Conservation (phyloP, 176 grass and related monocot genomes). For the Zoysia pacifica region DNA sequence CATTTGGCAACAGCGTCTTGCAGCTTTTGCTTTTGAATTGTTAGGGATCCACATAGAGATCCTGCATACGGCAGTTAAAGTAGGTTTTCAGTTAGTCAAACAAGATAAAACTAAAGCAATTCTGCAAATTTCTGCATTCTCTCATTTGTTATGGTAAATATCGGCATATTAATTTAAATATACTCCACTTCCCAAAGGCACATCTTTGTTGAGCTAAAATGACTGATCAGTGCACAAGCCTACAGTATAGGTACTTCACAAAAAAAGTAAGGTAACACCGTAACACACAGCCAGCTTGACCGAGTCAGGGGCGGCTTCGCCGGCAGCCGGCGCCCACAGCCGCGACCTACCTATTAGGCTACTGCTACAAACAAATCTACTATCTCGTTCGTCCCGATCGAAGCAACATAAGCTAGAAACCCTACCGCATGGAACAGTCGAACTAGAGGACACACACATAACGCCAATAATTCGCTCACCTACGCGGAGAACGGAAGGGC, state of each 20-base stretch:
- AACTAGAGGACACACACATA: not conserved
- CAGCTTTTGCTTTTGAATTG: slow-evolving; percentile 4
- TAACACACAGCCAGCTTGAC: not conserved
- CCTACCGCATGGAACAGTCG: not conserved
- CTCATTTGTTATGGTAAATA: not conserved
- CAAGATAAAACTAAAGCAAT: not conserved
- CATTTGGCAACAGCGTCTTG: slow-evolving; percentile 16
- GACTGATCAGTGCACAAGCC: not conserved
- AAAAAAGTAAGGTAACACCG: not conserved
- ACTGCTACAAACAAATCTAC: not conserved
- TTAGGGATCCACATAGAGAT: slow-evolving; percentile 7
- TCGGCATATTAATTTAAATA: not conserved
- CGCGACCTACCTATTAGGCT: not conserved
- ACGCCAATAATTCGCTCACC: slow-evolving; percentile 20
- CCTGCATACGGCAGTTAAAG: slow-evolving; percentile 29
- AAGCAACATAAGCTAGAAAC: not conserved
- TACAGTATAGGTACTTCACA: not conserved
- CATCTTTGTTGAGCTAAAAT: not conserved
- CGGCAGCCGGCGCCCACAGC: slow-evolving; percentile 24
- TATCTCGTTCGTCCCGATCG: not conserved
- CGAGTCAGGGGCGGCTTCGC: not conserved
- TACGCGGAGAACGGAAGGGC: not conserved
- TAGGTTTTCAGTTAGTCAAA: not conserved
- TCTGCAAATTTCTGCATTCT: not conserved
- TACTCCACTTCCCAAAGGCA: not conserved